Base-by-base conservation (phyloP, 2,329 filamentous ascomycete species). In the Thelonectria olida region DNA sequence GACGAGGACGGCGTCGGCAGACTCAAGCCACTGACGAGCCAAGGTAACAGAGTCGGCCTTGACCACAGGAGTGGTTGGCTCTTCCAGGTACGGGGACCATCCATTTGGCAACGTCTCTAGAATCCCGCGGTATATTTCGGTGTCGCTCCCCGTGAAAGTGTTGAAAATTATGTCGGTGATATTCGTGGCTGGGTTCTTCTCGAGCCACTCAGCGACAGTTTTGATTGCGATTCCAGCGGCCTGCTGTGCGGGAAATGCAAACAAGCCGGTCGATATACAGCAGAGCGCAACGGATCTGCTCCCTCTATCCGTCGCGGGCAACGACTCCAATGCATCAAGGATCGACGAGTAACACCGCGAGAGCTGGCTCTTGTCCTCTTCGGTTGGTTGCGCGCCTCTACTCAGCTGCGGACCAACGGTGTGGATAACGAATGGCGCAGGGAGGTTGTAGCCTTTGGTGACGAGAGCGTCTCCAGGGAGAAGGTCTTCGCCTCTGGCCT, bases 81-180 rank as follows among this genome's bases (percentile, higher is more conserved):
- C 9, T 1, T 54, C 28, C 4, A 17, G 3, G 0, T 42, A 28
- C 0, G 31, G 5, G 7, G 45, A 5, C 7, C 39, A 8, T 0
- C 44, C 47, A 0, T 4, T 3, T 0, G 47, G 50, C 0, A 20
- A 20, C 2, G 48, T 7, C 0, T 25, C 28, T 3, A 71, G 44
- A 7, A 70, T 5, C 0, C 45, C 20, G 0, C 25, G 45, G 4
- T 71, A 71, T 2, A 70, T 66, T 1, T 50, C 17, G 0, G 61
- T 65, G 9, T 71, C 67, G 0, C 49, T 39, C 23, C 66, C 44
- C 0, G 66, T 70, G 0, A 71, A 71, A 0, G 67, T 65, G 19
- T 71, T 71, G 38, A 66, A 71, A 2, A 71, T 42, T 0, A 71
- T 15, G 7, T 70, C 60, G 1, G 68, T 67, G 6, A 71, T 60